Base-by-base conservation (phyloP, 202 grass and related monocot genomes). In the Elaeis oleifera region DNA sequence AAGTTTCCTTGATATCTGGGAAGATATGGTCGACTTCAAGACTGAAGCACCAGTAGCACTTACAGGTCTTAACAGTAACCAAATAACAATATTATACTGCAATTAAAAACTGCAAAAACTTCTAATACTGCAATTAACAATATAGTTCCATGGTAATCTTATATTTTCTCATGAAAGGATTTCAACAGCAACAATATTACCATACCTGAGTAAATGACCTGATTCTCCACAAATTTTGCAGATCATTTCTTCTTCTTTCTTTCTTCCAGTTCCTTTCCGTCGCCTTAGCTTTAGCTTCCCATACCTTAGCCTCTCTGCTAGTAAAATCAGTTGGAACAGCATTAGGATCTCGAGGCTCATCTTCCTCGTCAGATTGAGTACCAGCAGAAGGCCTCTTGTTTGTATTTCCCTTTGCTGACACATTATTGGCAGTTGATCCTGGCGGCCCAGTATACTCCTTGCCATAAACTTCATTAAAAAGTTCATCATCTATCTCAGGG, bases 191-290 rank as follows among this genome's bases (percentile, higher is more conserved):
- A 44, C 36, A 44, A 13, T 44, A 44, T 44, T 11, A 13, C 36
- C 68, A 6, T 79, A 97, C 92, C 87, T 97, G 92, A 67, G 92
- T 97, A 67, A 86, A 85, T 97, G 92, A 27, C 84, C 82, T n/a
- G 84, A 59, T 44, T 91, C 84, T 61, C 92, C 92, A 66, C 92
- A 97, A 75, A 97, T 82, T 76, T 97, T 97, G 71, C 92, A 97
- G 66, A 89, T 89, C 81, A 86, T 91, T 72, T 97, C 92, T 65
- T 97, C 92, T 59, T 97, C 84, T 74, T 89, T 90, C 76, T 57
- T 91, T 90, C 71, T 97, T 91, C 87, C 87, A 97, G 71, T 97
- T 97, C 64, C 84, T 91, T 83, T 97, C 92, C 63, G 84, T 97
- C 50, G 87, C 92, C 85, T 97, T 97, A 57, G 82, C 84, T 88